A percentile compares a stretch with the other conserved stretches of the same genome.
Conservation (phyloP, 2,329 filamentous ascomycete species). For the Ciborinia camelliae region DNA sequence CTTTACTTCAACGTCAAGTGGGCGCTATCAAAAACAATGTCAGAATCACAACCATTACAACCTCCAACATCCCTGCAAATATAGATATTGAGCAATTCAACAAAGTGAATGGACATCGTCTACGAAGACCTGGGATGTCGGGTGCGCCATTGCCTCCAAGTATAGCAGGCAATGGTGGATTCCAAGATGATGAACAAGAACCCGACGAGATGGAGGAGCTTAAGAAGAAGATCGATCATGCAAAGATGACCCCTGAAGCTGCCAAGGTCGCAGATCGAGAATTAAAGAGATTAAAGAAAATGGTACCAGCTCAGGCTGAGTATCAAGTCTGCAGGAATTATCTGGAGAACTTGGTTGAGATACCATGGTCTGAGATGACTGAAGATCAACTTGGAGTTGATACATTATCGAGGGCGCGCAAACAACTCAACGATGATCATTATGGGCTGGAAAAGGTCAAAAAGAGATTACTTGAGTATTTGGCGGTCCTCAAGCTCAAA, state of each 20-base stretch:
- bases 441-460: constrained; percentile 97
- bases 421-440: constrained; percentile 93
- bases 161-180: constrained; percentile 26
- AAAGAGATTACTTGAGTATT: constrained; percentile 90
- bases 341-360: constrained; percentile 87
- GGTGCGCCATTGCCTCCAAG: constrained; percentile 31
- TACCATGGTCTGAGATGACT: constrained; percentile 84
- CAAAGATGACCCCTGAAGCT: constrained; percentile 77
- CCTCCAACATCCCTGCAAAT: constrained; percentile 58
- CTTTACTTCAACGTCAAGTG: constrained; percentile 79
- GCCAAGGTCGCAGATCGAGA: constrained; percentile 89
- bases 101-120: constrained; percentile 44
- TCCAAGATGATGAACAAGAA: constrained; percentile 68
- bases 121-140: constrained; percentile 30
- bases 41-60: constrained; percentile 75
- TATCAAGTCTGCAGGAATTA: constrained; percentile 93
- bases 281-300: constrained; percentile 82
- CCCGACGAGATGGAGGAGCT: constrained; percentile 87
- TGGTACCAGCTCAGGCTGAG: constrained; percentile 94
- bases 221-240: constrained; percentile 79
- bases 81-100: constrained; percentile 54
- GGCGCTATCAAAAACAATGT: constrained; percentile 81
- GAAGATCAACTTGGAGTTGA: constrained; percentile 81
- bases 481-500: constrained; percentile 94
- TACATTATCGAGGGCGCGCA: constrained; percentile 73